phyloP scores from a whole-genome alignment of 2,329 filamentous ascomycete species.

The Nigrospora oryzae region DNA sequence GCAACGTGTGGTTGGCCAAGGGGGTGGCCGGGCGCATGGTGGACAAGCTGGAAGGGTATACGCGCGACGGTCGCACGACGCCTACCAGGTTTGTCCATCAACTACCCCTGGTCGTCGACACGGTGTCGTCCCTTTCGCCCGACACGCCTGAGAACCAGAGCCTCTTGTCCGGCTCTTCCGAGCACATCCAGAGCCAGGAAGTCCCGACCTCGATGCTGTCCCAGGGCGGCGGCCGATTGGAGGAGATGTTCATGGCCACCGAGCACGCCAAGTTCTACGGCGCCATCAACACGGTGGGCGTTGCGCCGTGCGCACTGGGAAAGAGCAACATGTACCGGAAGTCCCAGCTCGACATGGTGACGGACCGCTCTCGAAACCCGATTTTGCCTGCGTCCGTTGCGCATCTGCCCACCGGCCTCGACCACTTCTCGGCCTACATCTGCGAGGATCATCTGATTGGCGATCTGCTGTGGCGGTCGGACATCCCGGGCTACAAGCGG shows the following conservation, averaged over 20 bases:
- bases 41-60: conserved; percentile 69
- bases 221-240: conserved; percentile 69
- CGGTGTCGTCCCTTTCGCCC: conserved; percentile 28
- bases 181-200: conserved; percentile 20
- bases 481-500: conserved; percentile 58
- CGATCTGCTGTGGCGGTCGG: conserved; percentile 77
- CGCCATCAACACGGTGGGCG: conserved; percentile 85
- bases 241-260: conserved; percentile 91
- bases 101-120: conserved; percentile 81
- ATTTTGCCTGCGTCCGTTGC: conserved; percentile 27
- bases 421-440: conserved; percentile 92
- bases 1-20: conserved; percentile 84
- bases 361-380: conserved; percentile 38
- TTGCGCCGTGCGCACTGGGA: conserved; percentile 90
- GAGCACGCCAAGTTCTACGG: conserved; percentile 96
- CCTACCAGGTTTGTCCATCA: conserved; percentile 93
- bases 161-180: conserved; percentile 23
- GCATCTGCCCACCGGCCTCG: conserved; percentile 58
- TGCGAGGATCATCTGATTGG: conserved; percentile 97
- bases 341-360: conserved; percentile 74
- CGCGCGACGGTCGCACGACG: conserved; percentile 33
- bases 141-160: conserved; percentile 16
- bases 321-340: conserved; percentile 99
- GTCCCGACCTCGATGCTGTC: conserved; percentile 16
- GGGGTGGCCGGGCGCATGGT: conserved; percentile 83